Evolutionary conservation across 78 protist genomes (phyloP).

Genomic region (Dictyostelium intermedium): DNA sequence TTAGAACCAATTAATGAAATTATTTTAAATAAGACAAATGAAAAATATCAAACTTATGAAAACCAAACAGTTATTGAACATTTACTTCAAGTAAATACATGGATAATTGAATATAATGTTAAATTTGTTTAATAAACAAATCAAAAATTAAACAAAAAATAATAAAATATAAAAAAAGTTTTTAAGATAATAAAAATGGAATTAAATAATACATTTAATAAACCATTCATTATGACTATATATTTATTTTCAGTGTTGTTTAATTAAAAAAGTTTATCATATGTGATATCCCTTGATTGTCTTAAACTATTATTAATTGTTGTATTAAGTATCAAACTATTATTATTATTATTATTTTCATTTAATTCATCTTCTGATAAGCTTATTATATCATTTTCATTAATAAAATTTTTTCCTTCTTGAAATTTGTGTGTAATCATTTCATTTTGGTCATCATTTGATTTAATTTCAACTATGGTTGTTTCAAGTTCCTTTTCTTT

Average conservation of each 20-base stretch:
- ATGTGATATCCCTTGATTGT: not conserved
- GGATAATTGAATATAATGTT: not conserved
- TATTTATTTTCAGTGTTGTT: not conserved
- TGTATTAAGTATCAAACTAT: not conserved
- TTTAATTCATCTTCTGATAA: not conserved
- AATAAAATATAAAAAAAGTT: not conserved
- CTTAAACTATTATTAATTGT: not conserved
- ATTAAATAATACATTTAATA: not conserved
- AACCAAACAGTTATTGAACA: not conserved
- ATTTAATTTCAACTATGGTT: not conserved
- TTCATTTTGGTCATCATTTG: not conserved
- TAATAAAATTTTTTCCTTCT: not conserved
- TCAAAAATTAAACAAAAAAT: not conserved
- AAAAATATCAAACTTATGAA: not conserved
- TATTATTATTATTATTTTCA: no score
- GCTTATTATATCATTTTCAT: not conserved
- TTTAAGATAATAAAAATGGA: not conserved
- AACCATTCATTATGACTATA: not conserved
- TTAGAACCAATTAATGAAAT: not conserved
- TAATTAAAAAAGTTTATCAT: not conserved
- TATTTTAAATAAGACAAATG: not conserved
- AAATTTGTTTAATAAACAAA: conserved; percentile 3
- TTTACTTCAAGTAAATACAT: not conserved
- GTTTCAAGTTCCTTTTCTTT: not conserved
- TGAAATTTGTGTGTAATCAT: not conserved